Evolutionary conservation across 129 eudicot species (phyloP), one percentile per base, ranked within the genome.

Genomic region (Tagetes erecta): DNA sequence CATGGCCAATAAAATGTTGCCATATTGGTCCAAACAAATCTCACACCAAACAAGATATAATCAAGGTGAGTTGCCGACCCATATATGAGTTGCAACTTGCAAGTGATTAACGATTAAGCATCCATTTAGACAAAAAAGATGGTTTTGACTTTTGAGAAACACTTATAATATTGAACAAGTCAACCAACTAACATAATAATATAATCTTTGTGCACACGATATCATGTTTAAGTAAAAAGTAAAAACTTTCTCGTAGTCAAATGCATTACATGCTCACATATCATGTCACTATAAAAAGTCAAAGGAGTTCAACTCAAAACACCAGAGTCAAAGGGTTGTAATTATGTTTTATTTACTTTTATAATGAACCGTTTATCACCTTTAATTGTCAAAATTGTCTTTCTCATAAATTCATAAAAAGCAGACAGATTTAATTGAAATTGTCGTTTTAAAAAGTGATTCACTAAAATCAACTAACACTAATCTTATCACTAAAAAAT

Each of bases 81-180:
- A 72, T 72, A 72, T 53, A 72, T 45, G 68, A 58, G 51, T 46
- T 64, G 74, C 68, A 79, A 58, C 41, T 46, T 64, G 74, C 68
- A 79, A 64, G 83, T 79, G 83, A 79, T 72, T 79, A 79, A 45
- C 74, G 83, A 79, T 64, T 72, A 79, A 79, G 83, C 83, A 79
- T 79, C 83, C 83, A 79, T 78, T 78, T 52, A 71, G 73, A 78
- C 39, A 55, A 71, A 71, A 70, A 64, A 35, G 31, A 37, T 11
- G 46, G 30, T 36, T 20, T 63, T 68, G 50, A 38, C 27, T 20
- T 20, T 20, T 20, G 27, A 20, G 27, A 20, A 20, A 20, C 27
- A 20, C 27, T 20, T 20, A 20, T 34, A 58, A 37, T 62, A 67
- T 12, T 44, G 6, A 52, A 34, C 60, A 78, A 78, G 82, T 78